phyloP scores from a whole-genome alignment of 2,329 filamentous ascomycete genomes.

The Mycosphaerelloides madeirae region DNA sequence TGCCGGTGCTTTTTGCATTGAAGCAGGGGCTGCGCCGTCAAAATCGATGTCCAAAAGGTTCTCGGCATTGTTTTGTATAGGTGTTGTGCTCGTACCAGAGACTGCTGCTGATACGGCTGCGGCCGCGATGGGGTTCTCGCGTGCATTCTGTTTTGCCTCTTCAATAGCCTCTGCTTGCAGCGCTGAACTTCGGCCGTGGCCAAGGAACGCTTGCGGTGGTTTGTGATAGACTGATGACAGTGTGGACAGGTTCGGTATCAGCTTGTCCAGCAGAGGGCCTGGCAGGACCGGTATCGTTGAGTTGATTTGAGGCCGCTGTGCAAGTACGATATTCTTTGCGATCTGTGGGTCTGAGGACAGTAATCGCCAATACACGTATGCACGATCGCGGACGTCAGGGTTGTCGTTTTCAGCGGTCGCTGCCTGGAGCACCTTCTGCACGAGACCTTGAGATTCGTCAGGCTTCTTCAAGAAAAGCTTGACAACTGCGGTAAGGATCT shows the following conservation, averaged over 20 bases:
- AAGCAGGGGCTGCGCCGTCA: constrained; percentile 88
- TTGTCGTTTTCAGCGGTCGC: constrained; percentile 96
- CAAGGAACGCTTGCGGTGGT: constrained; percentile 94
- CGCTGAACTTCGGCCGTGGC: constrained; percentile 87
- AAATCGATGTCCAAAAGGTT: constrained; percentile 96
- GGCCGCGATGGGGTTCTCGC: constrained; percentile 89
- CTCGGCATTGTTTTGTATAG: constrained; percentile 75
- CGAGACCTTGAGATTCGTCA: constrained; percentile 80
- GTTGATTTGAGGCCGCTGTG: constrained; percentile 88
- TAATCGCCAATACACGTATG: constrained; percentile 97
- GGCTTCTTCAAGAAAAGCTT: constrained; percentile 98
- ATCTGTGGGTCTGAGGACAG: constrained; percentile 86
- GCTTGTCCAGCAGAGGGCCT: constrained; percentile 74
- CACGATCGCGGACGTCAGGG: constrained; percentile 91
- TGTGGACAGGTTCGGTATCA: constrained; percentile 88
- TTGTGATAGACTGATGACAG: constrained; percentile 98
- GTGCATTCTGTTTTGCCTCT: constrained; percentile 86
- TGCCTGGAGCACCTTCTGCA: constrained; percentile 88
- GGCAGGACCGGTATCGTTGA: constrained; percentile 91
- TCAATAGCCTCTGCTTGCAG: constrained; percentile 95
- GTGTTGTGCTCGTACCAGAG: constrained; percentile 35
- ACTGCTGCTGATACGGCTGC: constrained; percentile 66
- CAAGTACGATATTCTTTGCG: constrained; percentile 88
- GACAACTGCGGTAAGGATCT: constrained; percentile 94
- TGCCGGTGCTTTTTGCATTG: constrained; percentile 62